phyloP scores from a whole-genome alignment of 1,284 basidiomycete genomes.

The Trichosporon asahii region DNA sequence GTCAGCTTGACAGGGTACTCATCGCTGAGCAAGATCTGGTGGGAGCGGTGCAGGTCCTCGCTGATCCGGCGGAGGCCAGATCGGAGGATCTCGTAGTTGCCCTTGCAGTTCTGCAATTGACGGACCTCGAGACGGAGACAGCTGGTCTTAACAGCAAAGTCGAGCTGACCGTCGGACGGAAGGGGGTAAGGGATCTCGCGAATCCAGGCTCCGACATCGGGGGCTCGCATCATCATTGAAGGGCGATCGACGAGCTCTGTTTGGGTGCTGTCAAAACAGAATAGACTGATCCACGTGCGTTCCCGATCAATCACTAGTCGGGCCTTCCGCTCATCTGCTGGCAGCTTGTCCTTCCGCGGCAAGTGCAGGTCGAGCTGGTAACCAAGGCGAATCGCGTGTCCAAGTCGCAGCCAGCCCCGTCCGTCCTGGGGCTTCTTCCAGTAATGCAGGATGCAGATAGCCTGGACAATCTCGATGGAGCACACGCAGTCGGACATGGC shows the following conservation, averaged over 20 bases:
- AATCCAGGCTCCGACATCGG: conserved; percentile 22
- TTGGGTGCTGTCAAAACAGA: conserved; percentile 27
- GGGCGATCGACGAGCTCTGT: conserved; percentile 28
- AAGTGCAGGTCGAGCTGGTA: conserved; percentile 34
- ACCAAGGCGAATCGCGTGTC: conserved; percentile 34
- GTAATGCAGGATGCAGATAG: conserved; percentile 28
- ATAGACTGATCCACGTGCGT: conserved; percentile 30
- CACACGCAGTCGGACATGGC: conserved; percentile 23
- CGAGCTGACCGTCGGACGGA: conserved; percentile 28
- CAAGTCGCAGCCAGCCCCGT: conserved; percentile 29
- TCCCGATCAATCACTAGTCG: conserved; percentile 28
- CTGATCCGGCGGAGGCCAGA: conserved; percentile 24
- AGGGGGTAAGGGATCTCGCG: conserved; percentile 22
- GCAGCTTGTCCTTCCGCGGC: conserved; percentile 22
- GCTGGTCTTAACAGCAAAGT: conserved; percentile 29
- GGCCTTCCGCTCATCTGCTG: conserved; percentile 27
- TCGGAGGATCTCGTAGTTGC: conserved; percentile 24
- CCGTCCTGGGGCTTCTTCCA: conserved; percentile 27
- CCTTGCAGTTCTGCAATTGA: conserved; percentile 23
- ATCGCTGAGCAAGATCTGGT: conserved; percentile 15
- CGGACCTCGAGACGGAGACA: conserved; percentile 21
- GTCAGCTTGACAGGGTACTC: conserved; percentile 20
- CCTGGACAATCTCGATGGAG: conserved; percentile 27
- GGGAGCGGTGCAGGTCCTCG: conserved; percentile 26
- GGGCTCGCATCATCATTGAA: conserved; percentile 26